Evolutionary conservation across 495 filamentous ascomycete genomes (phyloP).

Genomic region (Lophium mytilinum): DNA sequence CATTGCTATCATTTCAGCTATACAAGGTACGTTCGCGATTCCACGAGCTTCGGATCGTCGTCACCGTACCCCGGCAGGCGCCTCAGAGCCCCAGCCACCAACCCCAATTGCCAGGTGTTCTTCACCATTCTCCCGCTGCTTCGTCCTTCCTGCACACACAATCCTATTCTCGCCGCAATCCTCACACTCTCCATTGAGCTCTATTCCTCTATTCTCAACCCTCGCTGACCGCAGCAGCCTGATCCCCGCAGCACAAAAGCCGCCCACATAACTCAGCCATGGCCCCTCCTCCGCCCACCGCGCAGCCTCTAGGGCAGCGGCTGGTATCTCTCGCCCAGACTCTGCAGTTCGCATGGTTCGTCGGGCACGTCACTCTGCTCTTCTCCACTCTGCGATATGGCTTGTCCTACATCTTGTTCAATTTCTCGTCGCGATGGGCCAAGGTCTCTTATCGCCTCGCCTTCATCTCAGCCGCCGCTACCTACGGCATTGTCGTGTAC

Average conservation of each 20-base stretch:
- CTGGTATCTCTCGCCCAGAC: constrained; percentile 72
- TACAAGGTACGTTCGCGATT: background rate
- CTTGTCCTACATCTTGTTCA: constrained; percentile 76
- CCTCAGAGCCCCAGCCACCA: constrained; percentile 18
- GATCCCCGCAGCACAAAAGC: constrained; percentile 11
- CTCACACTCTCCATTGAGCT: background rate
- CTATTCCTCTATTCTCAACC: constrained; percentile 4
- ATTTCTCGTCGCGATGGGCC: constrained; percentile 64
- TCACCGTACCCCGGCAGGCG: constrained; percentile 14
- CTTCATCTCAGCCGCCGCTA: constrained; percentile 79
- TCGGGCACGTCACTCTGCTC: constrained; percentile 79
- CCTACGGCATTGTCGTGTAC: constrained; percentile 99
- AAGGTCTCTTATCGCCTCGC: constrained; percentile 78
- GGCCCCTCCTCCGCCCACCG: constrained; percentile 71
- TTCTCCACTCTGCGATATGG: constrained; percentile 73
- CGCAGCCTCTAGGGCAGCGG: constrained; percentile 64
- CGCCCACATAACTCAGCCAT: constrained; percentile 36
- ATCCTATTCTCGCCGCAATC: constrained; percentile 4
- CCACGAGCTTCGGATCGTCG: background rate
- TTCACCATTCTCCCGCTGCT: background rate
- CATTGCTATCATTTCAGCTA: too few relatives aligned
- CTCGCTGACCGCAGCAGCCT: background rate
- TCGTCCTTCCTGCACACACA: background rate
- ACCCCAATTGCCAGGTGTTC: constrained; percentile 6
- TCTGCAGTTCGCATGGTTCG: constrained; percentile 85